Evolutionary conservation across 2,329 filamentous ascomycete species (phyloP).

Genomic region (Ceratocystis diversiconidia): DNA sequence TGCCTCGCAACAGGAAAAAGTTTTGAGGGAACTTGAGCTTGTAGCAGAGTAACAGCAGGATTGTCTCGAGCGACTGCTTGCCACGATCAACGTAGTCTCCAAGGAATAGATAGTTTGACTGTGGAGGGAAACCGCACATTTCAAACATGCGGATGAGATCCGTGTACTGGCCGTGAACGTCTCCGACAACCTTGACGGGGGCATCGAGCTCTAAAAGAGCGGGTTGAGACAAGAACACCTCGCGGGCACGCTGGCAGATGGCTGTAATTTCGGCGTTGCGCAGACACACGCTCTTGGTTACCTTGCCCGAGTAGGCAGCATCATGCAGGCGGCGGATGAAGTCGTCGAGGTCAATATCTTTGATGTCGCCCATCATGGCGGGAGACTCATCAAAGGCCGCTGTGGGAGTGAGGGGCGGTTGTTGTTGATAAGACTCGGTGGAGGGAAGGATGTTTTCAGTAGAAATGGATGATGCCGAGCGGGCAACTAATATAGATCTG

Average conservation of each 20-base stretch:
- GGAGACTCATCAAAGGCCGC: constrained; percentile 24
- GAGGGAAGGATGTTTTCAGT: neutral
- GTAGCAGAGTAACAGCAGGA: constrained; percentile 82
- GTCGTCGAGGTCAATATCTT: constrained; percentile 87
- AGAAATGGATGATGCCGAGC: constrained; percentile 36
- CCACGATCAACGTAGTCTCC: constrained; percentile 94
- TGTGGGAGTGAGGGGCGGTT: constrained; percentile 31
- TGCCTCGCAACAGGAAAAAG: constrained; percentile 87
- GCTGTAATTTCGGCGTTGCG: constrained; percentile 96
- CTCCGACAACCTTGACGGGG: constrained; percentile 93
- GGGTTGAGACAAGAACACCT: constrained; percentile 82
- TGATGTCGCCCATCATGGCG: constrained; percentile 80
- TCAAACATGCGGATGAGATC: constrained; percentile 95
- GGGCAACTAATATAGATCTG: constrained; percentile 79
- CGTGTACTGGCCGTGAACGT: constrained; percentile 93
- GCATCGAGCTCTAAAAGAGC: constrained; percentile 83
- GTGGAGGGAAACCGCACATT: constrained; percentile 93
- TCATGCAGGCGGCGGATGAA: constrained; percentile 92
- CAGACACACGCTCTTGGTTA: constrained; percentile 91
- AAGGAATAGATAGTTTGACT: constrained; percentile 82
- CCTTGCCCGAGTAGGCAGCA: constrained; percentile 88
- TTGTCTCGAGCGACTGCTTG: constrained; percentile 91
- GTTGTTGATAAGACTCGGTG: constrained; percentile 47
- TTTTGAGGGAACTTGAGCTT: constrained; percentile 97
- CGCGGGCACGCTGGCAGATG: constrained; percentile 77